Evolutionary conservation across 139 green algal genomes (phyloP).

Genomic region (Micractinium sp.): DNA sequence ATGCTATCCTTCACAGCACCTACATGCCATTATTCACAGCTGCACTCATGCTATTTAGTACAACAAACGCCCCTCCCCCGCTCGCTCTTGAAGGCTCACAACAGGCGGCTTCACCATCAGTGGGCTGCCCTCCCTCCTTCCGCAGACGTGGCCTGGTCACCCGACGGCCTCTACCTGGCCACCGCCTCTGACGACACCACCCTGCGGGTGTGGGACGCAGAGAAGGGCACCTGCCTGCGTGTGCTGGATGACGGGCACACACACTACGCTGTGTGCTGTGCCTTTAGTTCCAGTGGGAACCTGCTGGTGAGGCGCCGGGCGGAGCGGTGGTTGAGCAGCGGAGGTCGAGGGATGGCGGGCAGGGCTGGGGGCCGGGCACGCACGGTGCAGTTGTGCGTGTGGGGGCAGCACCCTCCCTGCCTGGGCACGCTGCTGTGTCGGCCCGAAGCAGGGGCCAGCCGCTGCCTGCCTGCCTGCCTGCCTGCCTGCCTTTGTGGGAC

Average conservation of each 20-base stretch:
- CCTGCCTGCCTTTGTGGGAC: too few relatives aligned
- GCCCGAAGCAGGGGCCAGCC: not conserved
- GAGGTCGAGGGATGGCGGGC: not conserved
- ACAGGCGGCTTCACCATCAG: too few relatives aligned
- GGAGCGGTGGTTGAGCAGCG: not conserved
- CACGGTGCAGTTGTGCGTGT: not conserved
- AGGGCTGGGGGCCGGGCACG: not conserved
- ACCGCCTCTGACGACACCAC: slow-evolving; percentile 73
- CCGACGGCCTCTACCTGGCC: slow-evolving; percentile 63
- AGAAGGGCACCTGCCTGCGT: slow-evolving; percentile 60
- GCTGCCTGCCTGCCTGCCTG: not conserved
- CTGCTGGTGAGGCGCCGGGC: slow-evolving; percentile 68
- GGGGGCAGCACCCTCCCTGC: not conserved
- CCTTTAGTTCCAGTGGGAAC: slow-evolving; percentile 79
- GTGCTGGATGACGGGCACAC: slow-evolving; percentile 79
- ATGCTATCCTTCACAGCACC: too few relatives aligned
- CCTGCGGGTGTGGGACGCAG: slow-evolving; percentile 71
- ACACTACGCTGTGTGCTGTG: slow-evolving; percentile 87
- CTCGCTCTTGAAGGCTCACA: too few relatives aligned
- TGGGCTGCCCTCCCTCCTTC: not conserved
- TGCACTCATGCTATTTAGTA: too few relatives aligned
- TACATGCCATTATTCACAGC: too few relatives aligned
- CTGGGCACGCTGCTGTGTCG: not conserved
- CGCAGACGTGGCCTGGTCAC: slow-evolving; percentile 85
- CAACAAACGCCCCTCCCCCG: too few relatives aligned